A percentile compares a stretch with the other conserved stretches of the same genome.
phyloP scores from a whole-genome alignment of 768 basidiomycete genomes.

The Russula earlei region DNA sequence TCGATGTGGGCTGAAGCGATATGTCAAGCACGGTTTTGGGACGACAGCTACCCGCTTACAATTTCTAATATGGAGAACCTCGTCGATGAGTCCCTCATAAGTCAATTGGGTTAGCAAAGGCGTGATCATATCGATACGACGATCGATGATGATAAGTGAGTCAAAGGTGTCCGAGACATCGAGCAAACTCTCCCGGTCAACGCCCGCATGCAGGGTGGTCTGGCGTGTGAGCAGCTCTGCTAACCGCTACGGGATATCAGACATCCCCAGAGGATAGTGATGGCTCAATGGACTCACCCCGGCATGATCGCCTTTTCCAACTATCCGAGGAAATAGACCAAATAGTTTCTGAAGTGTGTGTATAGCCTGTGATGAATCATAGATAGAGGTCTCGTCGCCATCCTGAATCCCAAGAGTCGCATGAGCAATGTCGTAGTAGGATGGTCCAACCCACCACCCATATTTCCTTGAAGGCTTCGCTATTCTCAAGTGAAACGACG shows the following conservation, averaged over 20 bases:
- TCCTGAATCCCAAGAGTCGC: slow-evolving; percentile 42
- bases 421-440: not conserved
- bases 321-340: slow-evolving; percentile 83
- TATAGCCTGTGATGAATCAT: slow-evolving; percentile 82
- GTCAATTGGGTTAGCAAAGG: slow-evolving; percentile 93
- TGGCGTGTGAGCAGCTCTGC: slow-evolving; percentile 61
- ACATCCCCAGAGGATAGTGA: not conserved
- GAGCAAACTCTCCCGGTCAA: slow-evolving; percentile 33
- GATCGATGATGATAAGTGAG: slow-evolving; percentile 80
- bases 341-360: slow-evolving; percentile 74
- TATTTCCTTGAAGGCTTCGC: slow-evolving; percentile 77
- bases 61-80: slow-evolving; percentile 82
- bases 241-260: slow-evolving; percentile 46
- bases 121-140: slow-evolving; percentile 90
- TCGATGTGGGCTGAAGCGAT: slow-evolving; percentile 58
- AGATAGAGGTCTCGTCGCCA: slow-evolving; percentile 85
- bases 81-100: slow-evolving; percentile 93
- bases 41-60: slow-evolving; percentile 39
- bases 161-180: slow-evolving; percentile 61
- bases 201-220: slow-evolving; percentile 33
- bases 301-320: slow-evolving; percentile 89
- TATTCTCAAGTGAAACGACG: slow-evolving; percentile 82
- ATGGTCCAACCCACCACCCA: slow-evolving; percentile 61
- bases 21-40: not conserved
- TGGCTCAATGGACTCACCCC: slow-evolving; percentile 36